Conservation (phyloP, 2,329 filamentous ascomycete species). For the Pestalotiopsis sp. region DNA sequence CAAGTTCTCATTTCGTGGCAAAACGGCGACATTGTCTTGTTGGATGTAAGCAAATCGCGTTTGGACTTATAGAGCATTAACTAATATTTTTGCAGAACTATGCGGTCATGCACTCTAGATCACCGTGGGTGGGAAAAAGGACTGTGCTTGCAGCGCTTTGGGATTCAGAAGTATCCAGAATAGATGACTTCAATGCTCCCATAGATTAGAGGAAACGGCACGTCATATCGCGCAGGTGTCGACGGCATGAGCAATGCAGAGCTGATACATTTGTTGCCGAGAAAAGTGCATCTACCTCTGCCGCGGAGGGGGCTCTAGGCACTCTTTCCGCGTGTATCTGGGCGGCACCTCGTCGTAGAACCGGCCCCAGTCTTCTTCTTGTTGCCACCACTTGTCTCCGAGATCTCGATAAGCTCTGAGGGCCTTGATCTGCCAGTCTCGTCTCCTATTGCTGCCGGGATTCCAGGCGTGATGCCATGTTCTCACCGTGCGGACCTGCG, state of each 20-base stretch:
- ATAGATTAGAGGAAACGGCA: too few relatives aligned
- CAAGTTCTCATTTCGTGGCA: conserved; percentile 31
- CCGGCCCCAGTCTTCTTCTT: neutral
- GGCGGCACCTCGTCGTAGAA: neutral
- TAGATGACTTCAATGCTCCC: neutral
- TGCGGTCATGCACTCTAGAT: conserved; percentile 35
- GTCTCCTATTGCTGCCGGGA: neutral
- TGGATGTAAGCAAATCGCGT: conserved; percentile 27
- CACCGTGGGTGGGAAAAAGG: conserved; percentile 32
- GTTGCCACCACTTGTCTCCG: too few relatives aligned
- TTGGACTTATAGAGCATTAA: neutral
- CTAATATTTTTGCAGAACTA: conserved; percentile 29
- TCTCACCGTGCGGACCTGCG: conserved; percentile 1
- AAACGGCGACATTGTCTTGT: conserved; percentile 31
- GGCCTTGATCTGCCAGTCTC: conserved; percentile 1
- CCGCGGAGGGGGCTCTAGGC: neutral
- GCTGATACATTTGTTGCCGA: too few relatives aligned
- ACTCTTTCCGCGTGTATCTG: neutral
- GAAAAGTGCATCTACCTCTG: too few relatives aligned
- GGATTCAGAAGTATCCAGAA: conserved; percentile 19
- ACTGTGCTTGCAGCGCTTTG: conserved; percentile 34
- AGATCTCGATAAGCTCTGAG: neutral
- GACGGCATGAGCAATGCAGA: too few relatives aligned
- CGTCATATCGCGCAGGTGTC: too few relatives aligned
- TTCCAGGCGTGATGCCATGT: neutral